Percentiles rank a stretch among this genome's conserved stretches.
Conservation (phyloP, 202 grass and related monocot genomes). For the Zizania palustris region DNA sequence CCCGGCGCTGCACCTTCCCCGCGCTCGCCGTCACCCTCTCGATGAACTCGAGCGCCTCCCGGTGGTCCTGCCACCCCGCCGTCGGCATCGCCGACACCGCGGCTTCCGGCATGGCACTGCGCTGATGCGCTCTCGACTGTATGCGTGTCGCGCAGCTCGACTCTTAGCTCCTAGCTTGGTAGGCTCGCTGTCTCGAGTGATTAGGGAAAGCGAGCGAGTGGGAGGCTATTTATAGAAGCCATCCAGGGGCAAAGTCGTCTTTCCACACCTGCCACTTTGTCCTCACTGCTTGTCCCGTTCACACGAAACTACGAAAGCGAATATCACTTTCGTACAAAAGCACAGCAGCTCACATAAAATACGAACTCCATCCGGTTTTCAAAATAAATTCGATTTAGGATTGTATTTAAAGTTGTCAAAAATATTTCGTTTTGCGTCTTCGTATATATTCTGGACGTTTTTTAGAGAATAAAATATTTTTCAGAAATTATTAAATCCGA, state of each 20-base stretch:
- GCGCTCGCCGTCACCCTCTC: constrained; percentile 65
- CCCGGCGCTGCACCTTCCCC: constrained; percentile 45
- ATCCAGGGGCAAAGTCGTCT: background rate
- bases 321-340: background rate
- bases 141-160: constrained; percentile 7
- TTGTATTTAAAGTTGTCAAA: no score
- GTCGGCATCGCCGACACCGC: constrained; percentile 18
- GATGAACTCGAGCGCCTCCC: constrained; percentile 70
- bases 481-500: no score
- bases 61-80: constrained; percentile 46
- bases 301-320: constrained; percentile 34
- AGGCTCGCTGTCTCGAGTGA: background rate
- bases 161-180: background rate
- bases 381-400: no score
- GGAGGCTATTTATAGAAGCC: constrained; percentile 22
- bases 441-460: no score
- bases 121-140: background rate
- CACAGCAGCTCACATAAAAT: background rate
- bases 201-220: background rate
- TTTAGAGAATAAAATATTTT: no score
- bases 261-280: background rate
- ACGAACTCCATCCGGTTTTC: no score
- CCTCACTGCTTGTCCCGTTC: constrained; percentile 3
- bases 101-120: constrained; percentile 62
- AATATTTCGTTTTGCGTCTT: no score